A percentile compares a stretch with the other conserved stretches of the same genome.
Conservation (phyloP, 1,139 yeast species). For the Komagataea norvegica region DNA sequence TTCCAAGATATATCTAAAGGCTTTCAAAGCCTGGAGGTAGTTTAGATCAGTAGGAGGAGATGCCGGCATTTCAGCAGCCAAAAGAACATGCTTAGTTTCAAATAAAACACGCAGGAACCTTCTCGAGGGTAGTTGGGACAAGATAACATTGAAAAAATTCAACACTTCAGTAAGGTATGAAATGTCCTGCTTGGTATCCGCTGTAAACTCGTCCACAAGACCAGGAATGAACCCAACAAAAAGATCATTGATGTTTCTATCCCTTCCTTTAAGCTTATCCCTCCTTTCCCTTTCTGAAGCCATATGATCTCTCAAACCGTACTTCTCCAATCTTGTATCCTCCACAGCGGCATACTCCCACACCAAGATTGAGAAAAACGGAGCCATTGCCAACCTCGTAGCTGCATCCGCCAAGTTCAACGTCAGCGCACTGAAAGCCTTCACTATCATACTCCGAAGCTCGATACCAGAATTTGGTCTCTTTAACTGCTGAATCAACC, state of each 20-base stretch:
- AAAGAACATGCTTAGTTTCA: constrained; percentile 27
- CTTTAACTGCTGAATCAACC: constrained; percentile 17
- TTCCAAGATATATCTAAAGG: constrained; percentile 29
- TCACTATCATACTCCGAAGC: constrained; percentile 6
- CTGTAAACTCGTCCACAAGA: constrained; percentile 10
- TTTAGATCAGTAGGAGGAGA: too few species aligned
- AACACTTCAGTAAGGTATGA: constrained; percentile 18
- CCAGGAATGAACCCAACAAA: constrained; percentile 22
- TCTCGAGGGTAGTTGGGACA: constrained; percentile 42
- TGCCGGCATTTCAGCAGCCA: constrained; percentile 2
- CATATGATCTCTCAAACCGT: constrained; percentile 5
- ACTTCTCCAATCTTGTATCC: constrained; percentile 5
- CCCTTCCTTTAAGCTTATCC: constrained; percentile 18
- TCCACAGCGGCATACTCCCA: constrained; percentile 33
- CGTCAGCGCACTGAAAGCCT: constrained; percentile 6
- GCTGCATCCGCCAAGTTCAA: constrained; percentile 3
- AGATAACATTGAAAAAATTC: constrained; percentile 28
- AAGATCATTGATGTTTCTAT: constrained; percentile 23
- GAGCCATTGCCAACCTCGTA: constrained; percentile 30
- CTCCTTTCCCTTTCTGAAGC: constrained; percentile 17
- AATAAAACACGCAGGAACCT: constrained; percentile 34
- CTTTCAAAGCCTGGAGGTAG: constrained; percentile 4
- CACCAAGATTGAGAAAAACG: constrained; percentile 36
- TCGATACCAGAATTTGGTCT: constrained; percentile 4
- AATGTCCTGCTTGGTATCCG: not conserved